phyloP scores from a whole-genome alignment of 176 grass and related monocot genomes.

The Cocos nucifera region DNA sequence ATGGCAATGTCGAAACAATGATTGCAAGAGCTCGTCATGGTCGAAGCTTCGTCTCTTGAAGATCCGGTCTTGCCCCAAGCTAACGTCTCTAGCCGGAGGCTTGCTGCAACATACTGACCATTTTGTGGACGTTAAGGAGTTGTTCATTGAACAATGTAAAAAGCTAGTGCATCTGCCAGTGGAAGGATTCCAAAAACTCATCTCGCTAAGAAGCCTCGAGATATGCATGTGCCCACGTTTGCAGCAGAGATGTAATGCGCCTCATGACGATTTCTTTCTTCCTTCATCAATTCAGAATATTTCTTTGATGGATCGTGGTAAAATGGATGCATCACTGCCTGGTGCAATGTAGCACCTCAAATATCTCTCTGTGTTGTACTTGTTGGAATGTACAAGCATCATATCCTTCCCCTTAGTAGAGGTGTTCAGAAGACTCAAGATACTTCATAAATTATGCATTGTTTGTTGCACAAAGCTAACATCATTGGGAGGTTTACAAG shows the following conservation, averaged over 20 bases:
- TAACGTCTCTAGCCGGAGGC: too few species aligned
- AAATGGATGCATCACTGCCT: too few species aligned
- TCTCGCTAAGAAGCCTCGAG: too few species aligned
- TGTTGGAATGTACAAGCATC: background rate
- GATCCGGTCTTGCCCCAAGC: too few species aligned
- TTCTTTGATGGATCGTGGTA: too few species aligned
- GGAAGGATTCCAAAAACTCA: too few species aligned
- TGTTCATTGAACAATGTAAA: too few species aligned
- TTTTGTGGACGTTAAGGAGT: too few species aligned
- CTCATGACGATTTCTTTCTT: slow-evolving; percentile 2
- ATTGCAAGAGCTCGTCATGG: background rate
- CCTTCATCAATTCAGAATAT: background rate
- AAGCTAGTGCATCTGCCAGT: slow-evolving; percentile 1
- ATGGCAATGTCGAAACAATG: too few species aligned
- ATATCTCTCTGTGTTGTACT: background rate
- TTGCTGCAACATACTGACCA: too few species aligned
- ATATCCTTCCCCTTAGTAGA: slow-evolving; percentile 2
- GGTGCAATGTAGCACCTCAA: too few species aligned
- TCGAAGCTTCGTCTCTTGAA: too few species aligned
- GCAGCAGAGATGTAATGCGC: background rate
- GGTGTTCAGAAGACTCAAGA: background rate
- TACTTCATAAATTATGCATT: background rate
- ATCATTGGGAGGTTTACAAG: slow-evolving; percentile 1
- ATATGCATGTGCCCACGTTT: background rate
- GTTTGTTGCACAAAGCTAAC: background rate